Evolutionary conservation across 768 basidiomycete genomes (phyloP).

Genomic region (Pleurotus citrinopileatus): DNA sequence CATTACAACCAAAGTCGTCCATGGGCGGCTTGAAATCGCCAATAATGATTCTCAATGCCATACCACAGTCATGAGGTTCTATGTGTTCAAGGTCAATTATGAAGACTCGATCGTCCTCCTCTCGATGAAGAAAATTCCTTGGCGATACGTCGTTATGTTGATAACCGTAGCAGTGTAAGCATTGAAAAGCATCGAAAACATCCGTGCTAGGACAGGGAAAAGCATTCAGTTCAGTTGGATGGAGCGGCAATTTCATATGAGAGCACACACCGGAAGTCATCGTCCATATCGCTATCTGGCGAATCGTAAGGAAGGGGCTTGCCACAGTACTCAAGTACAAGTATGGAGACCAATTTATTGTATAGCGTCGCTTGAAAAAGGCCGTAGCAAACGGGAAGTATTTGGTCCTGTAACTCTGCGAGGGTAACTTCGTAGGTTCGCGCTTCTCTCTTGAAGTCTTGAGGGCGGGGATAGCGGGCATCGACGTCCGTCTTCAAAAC

Average conservation of each 20-base stretch:
- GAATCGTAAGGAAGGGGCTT: neutral
- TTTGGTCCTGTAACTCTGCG: neutral
- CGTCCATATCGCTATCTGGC: neutral
- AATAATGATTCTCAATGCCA: neutral
- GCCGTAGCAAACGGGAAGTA: neutral
- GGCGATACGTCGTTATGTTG: neutral
- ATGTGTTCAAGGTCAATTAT: neutral
- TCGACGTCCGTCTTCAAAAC: neutral
- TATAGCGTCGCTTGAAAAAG: neutral
- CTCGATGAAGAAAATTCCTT: neutral
- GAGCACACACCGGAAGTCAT: neutral
- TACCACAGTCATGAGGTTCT: neutral
- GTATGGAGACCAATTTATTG: neutral
- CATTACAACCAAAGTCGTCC: neutral
- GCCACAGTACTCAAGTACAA: neutral
- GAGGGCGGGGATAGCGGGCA: neutral
- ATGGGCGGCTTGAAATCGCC: neutral
- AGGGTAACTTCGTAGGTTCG: neutral
- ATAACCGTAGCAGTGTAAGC: neutral
- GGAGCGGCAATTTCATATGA: neutral
- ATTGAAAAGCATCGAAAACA: neutral
- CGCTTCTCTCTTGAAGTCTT: neutral
- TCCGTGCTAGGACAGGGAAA: neutral
- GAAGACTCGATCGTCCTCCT: neutral
- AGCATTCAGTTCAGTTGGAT: neutral